Evolutionary conservation across 768 basidiomycete species (phyloP).

Genomic region (Phlebiopsis flavidoalba): DNA sequence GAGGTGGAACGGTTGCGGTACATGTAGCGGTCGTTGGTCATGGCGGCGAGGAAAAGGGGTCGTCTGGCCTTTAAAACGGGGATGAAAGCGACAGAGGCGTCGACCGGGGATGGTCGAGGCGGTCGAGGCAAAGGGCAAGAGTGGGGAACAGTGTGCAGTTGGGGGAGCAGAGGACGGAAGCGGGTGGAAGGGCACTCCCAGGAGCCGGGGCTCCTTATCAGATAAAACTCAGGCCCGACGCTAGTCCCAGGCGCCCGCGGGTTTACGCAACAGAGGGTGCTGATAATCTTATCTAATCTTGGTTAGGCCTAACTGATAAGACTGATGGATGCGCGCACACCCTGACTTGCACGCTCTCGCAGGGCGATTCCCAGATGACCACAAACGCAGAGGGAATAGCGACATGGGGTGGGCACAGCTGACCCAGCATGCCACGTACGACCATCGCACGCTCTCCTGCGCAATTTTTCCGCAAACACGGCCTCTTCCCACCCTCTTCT

Average conservation of each 20-base stretch:
- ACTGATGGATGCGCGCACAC: not conserved
- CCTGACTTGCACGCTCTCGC: not conserved
- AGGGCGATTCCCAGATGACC: too few species aligned
- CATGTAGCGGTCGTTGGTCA: constrained; percentile 1
- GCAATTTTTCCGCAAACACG: not conserved
- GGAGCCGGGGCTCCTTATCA: constrained; percentile 3
- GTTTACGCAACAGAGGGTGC: not conserved
- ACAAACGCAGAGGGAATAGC: too few species aligned
- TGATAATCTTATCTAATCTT: constrained; percentile 1
- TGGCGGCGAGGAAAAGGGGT: not conserved
- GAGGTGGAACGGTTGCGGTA: constrained; percentile 2
- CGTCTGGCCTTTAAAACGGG: not conserved
- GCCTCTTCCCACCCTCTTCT: not conserved
- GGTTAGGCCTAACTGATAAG: not conserved
- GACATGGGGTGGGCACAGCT: too few species aligned
- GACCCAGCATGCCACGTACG: not conserved
- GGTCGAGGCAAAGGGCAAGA: not conserved
- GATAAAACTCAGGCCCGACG: constrained; percentile 1
- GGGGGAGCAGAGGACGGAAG: constrained; percentile 2
- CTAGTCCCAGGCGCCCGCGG: not conserved
- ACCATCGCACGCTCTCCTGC: not conserved
- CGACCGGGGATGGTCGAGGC: not conserved
- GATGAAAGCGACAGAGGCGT: not conserved
- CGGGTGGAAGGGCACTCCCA: not conserved
- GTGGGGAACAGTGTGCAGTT: constrained; percentile 1